phyloP scores from a whole-genome alignment of 1,139 yeast genomes.

The Sugiyamaella castrensis region DNA sequence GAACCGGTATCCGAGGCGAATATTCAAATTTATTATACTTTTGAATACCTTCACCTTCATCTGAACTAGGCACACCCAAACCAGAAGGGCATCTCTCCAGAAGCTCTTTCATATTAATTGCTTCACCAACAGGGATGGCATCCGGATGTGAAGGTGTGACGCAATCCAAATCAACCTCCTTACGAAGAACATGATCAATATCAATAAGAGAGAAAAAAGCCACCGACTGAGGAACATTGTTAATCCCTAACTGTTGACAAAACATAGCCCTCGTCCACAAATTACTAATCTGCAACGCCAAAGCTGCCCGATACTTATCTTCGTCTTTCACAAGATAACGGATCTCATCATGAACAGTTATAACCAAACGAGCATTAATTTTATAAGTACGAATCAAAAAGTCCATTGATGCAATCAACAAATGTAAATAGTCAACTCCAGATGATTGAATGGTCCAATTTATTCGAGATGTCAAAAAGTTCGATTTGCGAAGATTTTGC shows the following conservation, averaged over 20 bases:
- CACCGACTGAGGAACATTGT: constrained; percentile 88
- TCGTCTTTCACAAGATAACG: constrained; percentile 73
- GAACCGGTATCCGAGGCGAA: constrained; percentile 25
- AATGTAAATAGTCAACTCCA: constrained; percentile 93
- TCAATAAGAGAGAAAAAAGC: constrained; percentile 96
- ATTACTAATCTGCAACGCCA: constrained; percentile 84
- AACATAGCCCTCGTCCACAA: constrained; percentile 97
- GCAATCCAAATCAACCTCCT: constrained; percentile 86
- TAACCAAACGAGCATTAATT: constrained; percentile 72
- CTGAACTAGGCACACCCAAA: constrained; percentile 3
- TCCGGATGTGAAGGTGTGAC: constrained; percentile 81
- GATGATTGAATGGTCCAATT: constrained; percentile 99
- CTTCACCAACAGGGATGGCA: constrained; percentile 77
- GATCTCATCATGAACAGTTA: constrained; percentile 95
- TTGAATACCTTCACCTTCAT: constrained; percentile 1
- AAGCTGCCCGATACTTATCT: constrained; percentile 71
- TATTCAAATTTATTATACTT: constrained; percentile 17
- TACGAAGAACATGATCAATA: constrained; percentile 79
- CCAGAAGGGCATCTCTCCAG: constrained; percentile 31
- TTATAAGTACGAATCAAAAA: constrained; percentile 62
- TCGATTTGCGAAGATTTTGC: constrained; percentile 59
- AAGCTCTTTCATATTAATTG: constrained; percentile 57
- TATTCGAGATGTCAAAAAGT: constrained; percentile 82
- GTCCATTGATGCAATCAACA: constrained; percentile 84
- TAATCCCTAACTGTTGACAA: constrained; percentile 86